Base-by-base conservation (phyloP, 2,329 filamentous ascomycete species). In the Calonectria pteridis region DNA sequence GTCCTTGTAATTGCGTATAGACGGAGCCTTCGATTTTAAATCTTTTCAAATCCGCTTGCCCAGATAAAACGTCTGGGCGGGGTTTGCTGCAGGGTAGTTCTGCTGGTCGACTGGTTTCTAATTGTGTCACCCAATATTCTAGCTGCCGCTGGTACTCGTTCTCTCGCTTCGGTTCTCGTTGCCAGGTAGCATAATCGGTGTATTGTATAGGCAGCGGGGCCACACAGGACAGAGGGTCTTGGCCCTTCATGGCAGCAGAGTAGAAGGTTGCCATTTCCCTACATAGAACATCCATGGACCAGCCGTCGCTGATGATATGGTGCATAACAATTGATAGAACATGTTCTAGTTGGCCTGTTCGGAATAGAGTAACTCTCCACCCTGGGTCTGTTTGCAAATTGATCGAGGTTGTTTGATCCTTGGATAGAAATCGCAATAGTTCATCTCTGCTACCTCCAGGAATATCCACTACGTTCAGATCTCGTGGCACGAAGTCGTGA, bases 301-400 rank as follows among this genome's bases (percentile, higher is more conserved):
- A 81, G 3, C 80, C 80, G 49, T 81, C 79, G n/a, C n/a, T 1
- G 74, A 75, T 9, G 78, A 78, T 77, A 37, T 80, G 78, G 50
- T 81, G 79, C 74, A 79, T 75, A 4, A 77, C 70, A 4, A 80
- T 64, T 0, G 75, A 78, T 0, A 78, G 20, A 11, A 55, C 1
- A 73, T 69, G 16, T 73, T 64, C 6, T 7, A 46, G 3, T 11
- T 9, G 2, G 20, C 20, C 20, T n/a, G 2, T 1, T 46, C n/a
- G 40, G 20, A 46, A 23, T 1, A 46, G 40, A 3, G 40, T 20
- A 46, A 46, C 20, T 20, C 40, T 59, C 53, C 53, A 59, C 2
- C 53, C 53, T 18, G 53, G 31, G 10, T 59, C 53, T 1, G 2
- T 26, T 37, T 35, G 13, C 35, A 40, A 40, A 18, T 40, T 18